Base-by-base conservation (phyloP, 495 filamentous ascomycete genomes). In the Endocarpon pusillum region DNA sequence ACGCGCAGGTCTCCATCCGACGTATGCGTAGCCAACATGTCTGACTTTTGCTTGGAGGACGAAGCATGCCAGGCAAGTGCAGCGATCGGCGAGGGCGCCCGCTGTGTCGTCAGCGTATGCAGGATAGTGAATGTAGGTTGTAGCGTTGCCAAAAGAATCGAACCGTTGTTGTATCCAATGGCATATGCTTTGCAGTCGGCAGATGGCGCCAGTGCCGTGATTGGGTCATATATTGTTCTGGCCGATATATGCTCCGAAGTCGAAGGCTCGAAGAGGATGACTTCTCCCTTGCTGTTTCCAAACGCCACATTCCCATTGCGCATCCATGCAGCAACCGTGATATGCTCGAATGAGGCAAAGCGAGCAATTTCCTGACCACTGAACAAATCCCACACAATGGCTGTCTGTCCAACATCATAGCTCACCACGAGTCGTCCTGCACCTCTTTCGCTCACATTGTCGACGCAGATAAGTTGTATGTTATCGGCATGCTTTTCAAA, bases 51-150 rank as follows among this genome's bases (percentile, higher is more conserved):
- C 36, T 85, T 82, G 2, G 91, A 81, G 2, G 89, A 96, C 1
- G 89, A 96, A 20, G 85, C 83, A 62, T 99, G 89, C 89, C 89
- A 99, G 42, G 85, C 73, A 18, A 99, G 62, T n/a, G 73, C 78
- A 16, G 81, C 69, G 27, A 99, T 89, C 9, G 85, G 78, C 1
- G 89, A 93, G 9, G 91, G 89, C 3, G 71, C 69, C 39, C 85
- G 62, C 5, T 70, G 62, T 1, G 85, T 92, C 17, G 73, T 87
- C 37, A 96, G 61, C 32, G 87, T 96, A 53, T 96, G 86, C 27
- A 96, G 55, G 41, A 99, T 92, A 1, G 81, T 94, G 48, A 96
- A 99, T 32, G 81, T 71, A 33, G 89, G 87, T 52, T 86, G 78
- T 15, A 99, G 68, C 2, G 74, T 78, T 28, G 81, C 85, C 33